Conservation (phyloP, 169 alveolate species). For the Cystoisospora suis region DNA sequence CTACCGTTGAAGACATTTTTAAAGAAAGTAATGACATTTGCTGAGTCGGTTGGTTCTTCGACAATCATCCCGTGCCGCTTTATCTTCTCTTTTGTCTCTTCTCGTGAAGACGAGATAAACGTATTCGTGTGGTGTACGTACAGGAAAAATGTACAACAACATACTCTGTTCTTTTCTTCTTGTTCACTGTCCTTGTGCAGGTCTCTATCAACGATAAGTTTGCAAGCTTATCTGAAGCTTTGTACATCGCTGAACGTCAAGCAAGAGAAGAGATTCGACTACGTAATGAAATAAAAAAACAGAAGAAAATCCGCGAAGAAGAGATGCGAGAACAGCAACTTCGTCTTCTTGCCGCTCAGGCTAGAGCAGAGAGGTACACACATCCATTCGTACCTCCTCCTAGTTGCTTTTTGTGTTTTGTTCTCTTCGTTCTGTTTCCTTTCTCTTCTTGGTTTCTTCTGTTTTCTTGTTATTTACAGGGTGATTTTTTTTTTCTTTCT, state of each 20-base stretch:
- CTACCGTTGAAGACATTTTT: no score
- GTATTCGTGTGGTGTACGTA: no score
- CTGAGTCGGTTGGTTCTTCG: no score
- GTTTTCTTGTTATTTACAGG: no score
- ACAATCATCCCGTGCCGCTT: no score
- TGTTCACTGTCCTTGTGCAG: neutral
- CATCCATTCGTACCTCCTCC: no score
- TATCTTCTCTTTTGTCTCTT: neutral
- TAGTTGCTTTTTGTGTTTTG: neutral
- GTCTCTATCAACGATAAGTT: conserved; percentile 91
- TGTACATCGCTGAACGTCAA: conserved; percentile 94
- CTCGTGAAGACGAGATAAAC: neutral
- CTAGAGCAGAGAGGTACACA: conserved; percentile 75
- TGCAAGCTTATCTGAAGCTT: conserved; percentile 93
- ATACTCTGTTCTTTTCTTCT: neutral
- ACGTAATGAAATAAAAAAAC: conserved; percentile 87
- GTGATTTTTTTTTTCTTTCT: no score
- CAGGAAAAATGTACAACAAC: no score
- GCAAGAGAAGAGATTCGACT: conserved; percentile 96
- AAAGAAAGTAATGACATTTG: no score
- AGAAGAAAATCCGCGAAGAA: conserved; percentile 80
- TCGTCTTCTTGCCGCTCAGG: conserved; percentile 89
- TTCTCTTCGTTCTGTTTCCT: neutral
- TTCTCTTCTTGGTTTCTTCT: no score
- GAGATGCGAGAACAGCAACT: conserved; percentile 90